Evolutionary conservation across 306 rosid species (phyloP), one percentile per base, ranked within the genome.

Genomic region (Sesbania bispinosa): DNA sequence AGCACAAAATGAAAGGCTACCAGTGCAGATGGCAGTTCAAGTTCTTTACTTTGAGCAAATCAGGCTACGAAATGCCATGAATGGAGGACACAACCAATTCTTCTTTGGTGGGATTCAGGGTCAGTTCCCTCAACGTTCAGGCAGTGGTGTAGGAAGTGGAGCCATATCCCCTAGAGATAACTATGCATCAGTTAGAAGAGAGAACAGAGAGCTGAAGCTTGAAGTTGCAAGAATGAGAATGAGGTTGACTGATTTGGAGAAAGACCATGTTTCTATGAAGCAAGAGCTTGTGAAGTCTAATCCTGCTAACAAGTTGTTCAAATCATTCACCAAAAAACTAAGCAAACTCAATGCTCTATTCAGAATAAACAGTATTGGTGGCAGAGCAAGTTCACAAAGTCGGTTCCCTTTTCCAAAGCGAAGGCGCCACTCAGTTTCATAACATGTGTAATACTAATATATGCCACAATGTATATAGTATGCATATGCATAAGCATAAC

Each of bases 151-250:
- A 0, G 99, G 99, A 16, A 95, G 99, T 58, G 99, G 97, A 51
- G 99, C 99, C 68, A 95, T 95, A 14, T 95, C 99, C 5, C 99
- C 99, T 0, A 79, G 97, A 76, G 99, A 95, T 78, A 95, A 95
- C 79, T 95, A 95, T 7, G 99, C 99, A 20, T 95, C 99, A 0
- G 99, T 95, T 2, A 74, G 99, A 81, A 80, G 99, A 74, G 99
- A 95, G 87, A 95, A 95, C 80, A 79, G 99, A 13, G 99, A 95
- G 78, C 85, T 95, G 68, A 95, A 95, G 82, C 96, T 95, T 11
- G 99, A 95, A 75, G 99, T 95, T 11, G 95, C 99, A 7, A 90
- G 99, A 71, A 95, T 95, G 99, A 84, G 99, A 83, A 95, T 95
- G 99, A 86, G 99, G 80, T 85, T 95, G 3, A 91, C 97, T 2